phyloP scores from a whole-genome alignment of 176 grass and related monocot genomes.

The Areca catechu region DNA sequence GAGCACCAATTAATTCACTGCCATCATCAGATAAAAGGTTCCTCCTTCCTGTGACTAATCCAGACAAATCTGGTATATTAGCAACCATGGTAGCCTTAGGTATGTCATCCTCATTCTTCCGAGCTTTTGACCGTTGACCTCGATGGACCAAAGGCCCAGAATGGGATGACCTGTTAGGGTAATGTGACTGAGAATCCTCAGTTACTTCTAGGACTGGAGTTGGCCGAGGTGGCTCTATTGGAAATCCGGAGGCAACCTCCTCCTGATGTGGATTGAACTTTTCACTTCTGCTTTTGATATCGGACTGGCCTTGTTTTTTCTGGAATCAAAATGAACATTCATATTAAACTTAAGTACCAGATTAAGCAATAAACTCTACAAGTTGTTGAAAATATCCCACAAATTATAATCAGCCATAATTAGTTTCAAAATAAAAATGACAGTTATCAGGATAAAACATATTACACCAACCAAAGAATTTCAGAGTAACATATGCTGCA shows the following conservation, averaged over 20 bases:
- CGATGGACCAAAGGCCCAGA: slow-evolving; percentile 86
- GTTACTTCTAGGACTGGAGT: slow-evolving; percentile 38
- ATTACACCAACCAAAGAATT: no score
- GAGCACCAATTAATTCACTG: slow-evolving; percentile 14
- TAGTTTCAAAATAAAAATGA: background rate
- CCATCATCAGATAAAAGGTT: slow-evolving; percentile 24
- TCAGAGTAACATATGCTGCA: no score
- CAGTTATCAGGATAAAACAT: no score
- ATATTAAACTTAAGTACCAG: background rate
- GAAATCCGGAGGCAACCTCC: slow-evolving; percentile 82
- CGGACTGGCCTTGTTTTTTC: slow-evolving; percentile 62
- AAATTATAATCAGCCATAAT: background rate
- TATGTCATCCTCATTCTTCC: slow-evolving; percentile 29
- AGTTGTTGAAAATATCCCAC: no score
- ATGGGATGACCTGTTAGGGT: slow-evolving; percentile 50
- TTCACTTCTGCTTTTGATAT: slow-evolving; percentile 77
- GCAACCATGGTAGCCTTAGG: slow-evolving; percentile 25
- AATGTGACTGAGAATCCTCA: slow-evolving; percentile 29
- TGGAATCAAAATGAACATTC: slow-evolving; percentile 22
- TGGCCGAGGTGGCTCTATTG: slow-evolving; percentile 64
- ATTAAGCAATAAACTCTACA: no score
- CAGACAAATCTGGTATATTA: slow-evolving; percentile 16
- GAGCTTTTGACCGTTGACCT: slow-evolving; percentile 34
- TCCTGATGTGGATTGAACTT: slow-evolving; percentile 79
- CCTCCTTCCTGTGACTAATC: slow-evolving; percentile 27